Evolutionary conservation across 257 asterid species (phyloP), one percentile per base, ranked within the genome.

Genomic region (Solanum bulbocastanum): DNA sequence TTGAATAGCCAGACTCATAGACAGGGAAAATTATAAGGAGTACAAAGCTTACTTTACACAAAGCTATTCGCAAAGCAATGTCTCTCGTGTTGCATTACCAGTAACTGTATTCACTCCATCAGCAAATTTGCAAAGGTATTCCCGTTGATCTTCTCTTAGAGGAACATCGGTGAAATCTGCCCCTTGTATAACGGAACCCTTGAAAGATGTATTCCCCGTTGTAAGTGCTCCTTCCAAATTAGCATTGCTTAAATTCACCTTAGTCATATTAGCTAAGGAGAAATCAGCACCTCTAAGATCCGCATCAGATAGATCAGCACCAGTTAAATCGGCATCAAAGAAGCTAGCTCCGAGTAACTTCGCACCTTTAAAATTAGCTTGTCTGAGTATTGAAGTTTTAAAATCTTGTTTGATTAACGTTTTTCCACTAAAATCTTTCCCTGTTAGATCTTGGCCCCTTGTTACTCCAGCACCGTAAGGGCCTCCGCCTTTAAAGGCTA

Each of bases 131-230:
- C 99, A 97, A 44, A 97, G 99, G 90, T 95, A 97, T 87, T 86
- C 95, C 36, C 96, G 93, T 89, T 97, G 99, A 88, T 97, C 99
- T 1, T 95, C 99, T 89, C 99, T 94, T 87, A 96, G 85, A n/a
- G 99, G 98, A 86, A 97, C 99, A 87, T 97, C 99, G 3, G 99
- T 97, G 89, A 97, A 97, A 83, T 97, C 99, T 92, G 99, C 98
- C 3, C 99, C 99, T 3, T 96, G 92, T 87, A 96, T 97, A 52
- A 30, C 90, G 68, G 99, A 91, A 44, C 98, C 99, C 90, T 87
- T 94, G 90, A 97, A 97, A 71, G 99, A 96, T 82, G 99, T 97
- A 84, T 97, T 97, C 86, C 99, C 99, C 1, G 99, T 95, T 69
- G 96, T 92, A 87, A 95, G 96, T 78, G 99, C 99, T 81, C 98